phyloP scores from a whole-genome alignment of 2,329 filamentous ascomycete species.

The Fusarium pseudograminearum region DNA sequence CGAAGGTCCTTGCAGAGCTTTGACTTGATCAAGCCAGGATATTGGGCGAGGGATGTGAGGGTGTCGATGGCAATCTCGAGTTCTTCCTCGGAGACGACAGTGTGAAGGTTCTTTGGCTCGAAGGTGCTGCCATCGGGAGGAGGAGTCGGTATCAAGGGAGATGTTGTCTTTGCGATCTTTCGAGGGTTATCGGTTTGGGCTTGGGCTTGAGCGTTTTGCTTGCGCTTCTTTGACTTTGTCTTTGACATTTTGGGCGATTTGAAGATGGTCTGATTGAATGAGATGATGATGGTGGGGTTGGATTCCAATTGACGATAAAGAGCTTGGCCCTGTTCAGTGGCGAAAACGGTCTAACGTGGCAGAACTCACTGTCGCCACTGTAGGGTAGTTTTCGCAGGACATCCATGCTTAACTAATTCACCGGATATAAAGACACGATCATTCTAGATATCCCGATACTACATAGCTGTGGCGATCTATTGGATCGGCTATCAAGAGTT shows the following conservation, averaged over 20 bases:
- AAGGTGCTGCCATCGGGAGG: constrained; percentile 52
- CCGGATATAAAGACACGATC: too few species aligned
- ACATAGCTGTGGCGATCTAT: too few species aligned
- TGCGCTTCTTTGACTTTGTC: constrained; percentile 61
- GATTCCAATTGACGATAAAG: not conserved
- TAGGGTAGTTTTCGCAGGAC: not conserved
- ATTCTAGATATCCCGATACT: too few species aligned
- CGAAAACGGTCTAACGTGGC: constrained; percentile 22
- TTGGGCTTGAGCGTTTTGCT: constrained; percentile 53
- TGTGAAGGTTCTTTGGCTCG: constrained; percentile 64
- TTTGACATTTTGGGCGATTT: constrained; percentile 54
- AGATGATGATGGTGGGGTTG: constrained; percentile 25
- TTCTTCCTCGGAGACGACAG: constrained; percentile 71
- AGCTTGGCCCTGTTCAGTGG: constrained; percentile 15
- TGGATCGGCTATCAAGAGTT: too few species aligned
- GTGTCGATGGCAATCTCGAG: constrained; percentile 76
- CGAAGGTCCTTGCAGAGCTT: constrained; percentile 75
- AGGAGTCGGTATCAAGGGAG: constrained; percentile 47
- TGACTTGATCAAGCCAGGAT: constrained; percentile 74
- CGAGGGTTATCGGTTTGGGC: constrained; percentile 50
- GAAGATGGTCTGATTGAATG: constrained; percentile 8
- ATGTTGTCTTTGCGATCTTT: constrained; percentile 55
- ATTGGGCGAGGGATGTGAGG: constrained; percentile 66
- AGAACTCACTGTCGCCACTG: not conserved
- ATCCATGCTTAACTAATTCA: too few species aligned